These are phyloP conservation scores for Ceratocystis huliohia DNA, from an alignment of 2,329 filamentous ascomycete genomes.

Conservation along the genomic window DNA sequence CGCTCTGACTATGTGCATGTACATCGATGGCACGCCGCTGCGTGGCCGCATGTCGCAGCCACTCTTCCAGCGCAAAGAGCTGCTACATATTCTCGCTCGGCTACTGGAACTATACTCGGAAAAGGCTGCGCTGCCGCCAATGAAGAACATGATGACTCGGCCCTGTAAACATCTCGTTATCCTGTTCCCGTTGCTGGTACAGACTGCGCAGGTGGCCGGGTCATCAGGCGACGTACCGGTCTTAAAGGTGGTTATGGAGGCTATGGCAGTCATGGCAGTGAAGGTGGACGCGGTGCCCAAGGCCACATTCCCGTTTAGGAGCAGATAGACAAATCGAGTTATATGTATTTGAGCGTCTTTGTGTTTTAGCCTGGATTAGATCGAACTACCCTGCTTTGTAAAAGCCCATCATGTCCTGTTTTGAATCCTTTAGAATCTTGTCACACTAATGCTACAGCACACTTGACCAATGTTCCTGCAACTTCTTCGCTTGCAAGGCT, in stretches of 20 bases:
- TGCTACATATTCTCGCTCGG: conserved; percentile 56
- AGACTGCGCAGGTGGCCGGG: conserved; percentile 46
- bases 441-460: background rate
- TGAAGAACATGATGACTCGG: conserved; percentile 40
- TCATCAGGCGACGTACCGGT: conserved; percentile 48
- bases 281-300: conserved; percentile 32
- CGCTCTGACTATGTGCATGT: conserved; percentile 67
- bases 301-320: background rate
- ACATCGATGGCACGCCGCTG: conserved; percentile 82
- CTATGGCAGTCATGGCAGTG: conserved; percentile 48
- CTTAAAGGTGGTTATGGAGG: conserved; percentile 42
- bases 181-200: conserved; percentile 65
- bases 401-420: background rate
- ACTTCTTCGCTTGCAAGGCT: conserved; percentile 80
- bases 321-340: background rate
- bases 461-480: conserved; percentile 42
- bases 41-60: conserved; percentile 83
- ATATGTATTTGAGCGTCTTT: background rate
- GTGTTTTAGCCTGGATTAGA: background rate
- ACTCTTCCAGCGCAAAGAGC: conserved; percentile 62
- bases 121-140: conserved; percentile 51
- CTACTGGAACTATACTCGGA: conserved; percentile 58
- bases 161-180: conserved; percentile 63
- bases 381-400: background rate
- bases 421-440: background rate